Percentiles rank a stretch among this genome's conserved stretches.
These are phyloP conservation scores for Zoysia matrella DNA, from an alignment of 202 grass and related monocot genomes.

Conservation along the genomic window DNA sequence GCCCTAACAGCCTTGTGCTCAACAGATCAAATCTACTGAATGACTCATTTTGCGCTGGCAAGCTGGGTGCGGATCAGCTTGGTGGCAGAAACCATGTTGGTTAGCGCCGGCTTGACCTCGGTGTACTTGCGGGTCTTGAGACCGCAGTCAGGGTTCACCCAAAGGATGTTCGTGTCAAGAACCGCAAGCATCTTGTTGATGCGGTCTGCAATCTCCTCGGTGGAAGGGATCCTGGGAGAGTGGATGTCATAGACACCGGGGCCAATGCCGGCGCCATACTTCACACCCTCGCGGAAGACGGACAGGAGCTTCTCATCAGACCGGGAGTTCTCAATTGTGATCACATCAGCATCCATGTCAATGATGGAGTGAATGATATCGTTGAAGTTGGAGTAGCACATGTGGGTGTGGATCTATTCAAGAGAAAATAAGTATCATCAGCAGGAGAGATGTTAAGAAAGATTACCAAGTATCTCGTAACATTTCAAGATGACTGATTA, in stretches of 20 bases:
- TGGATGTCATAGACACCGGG: no score
- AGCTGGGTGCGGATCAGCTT: slow-evolving; percentile 79
- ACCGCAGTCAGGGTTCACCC: slow-evolving; percentile 97
- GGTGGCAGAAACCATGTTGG: slow-evolving; percentile 77
- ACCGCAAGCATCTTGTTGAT: no score
- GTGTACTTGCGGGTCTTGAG: slow-evolving; percentile 96
- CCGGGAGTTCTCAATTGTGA: no score
- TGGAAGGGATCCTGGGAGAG: no score
- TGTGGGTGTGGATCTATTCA: slow-evolving; percentile 89
- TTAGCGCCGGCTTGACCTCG: slow-evolving; percentile 87
- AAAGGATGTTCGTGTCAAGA: slow-evolving; percentile 58
- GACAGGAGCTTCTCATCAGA: no score
- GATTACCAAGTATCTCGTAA: background rate
- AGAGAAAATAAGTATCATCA: slow-evolving; percentile 15
- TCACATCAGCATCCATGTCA: slow-evolving; percentile 60
- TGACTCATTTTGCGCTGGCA: no score
- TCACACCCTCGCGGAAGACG: no score
- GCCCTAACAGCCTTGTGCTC: slow-evolving; percentile 11
- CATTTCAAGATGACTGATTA: slow-evolving; percentile 42
- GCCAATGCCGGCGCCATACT: no score
- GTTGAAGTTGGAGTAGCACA: slow-evolving; percentile 99
- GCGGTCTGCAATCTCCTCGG: no score
- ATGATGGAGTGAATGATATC: slow-evolving; percentile 99
- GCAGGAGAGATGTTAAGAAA: slow-evolving; percentile 4
- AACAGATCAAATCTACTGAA: background rate